Conservation (phyloP, 2,329 filamentous ascomycete genomes). For the Colletotrichum sidae region DNA sequence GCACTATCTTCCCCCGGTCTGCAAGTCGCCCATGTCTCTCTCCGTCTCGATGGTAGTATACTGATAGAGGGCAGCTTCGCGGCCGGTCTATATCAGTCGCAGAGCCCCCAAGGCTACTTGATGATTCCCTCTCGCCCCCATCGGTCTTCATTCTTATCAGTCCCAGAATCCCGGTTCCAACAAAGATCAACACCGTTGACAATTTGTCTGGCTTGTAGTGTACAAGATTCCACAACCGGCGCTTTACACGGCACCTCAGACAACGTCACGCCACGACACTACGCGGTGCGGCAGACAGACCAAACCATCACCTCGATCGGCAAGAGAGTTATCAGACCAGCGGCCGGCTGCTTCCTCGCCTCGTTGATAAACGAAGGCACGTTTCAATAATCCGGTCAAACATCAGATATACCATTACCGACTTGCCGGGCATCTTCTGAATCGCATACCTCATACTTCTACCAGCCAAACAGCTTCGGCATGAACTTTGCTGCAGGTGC, state of each 20-base stretch:
- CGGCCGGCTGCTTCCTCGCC: constrained; percentile 4
- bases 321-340: constrained; percentile 15
- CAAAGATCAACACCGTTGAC: constrained; percentile 15
- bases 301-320: neutral
- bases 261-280: too few relatives aligned
- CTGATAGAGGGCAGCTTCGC: constrained; percentile 18
- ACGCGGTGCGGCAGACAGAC: too few relatives aligned
- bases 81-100: constrained; percentile 39
- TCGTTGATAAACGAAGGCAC: neutral
- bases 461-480: constrained; percentile 31
- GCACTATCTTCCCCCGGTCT: constrained; percentile 11
- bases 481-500: constrained; percentile 38
- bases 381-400: neutral
- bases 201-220: neutral
- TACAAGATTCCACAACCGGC: too few relatives aligned
- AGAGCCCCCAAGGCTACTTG: constrained; percentile 35
- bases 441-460: constrained; percentile 14
- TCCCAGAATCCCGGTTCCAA: constrained; percentile 18
- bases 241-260: too few relatives aligned
- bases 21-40: constrained; percentile 18
- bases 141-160: constrained; percentile 29
- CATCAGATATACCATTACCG: neutral
- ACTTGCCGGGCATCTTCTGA: neutral
- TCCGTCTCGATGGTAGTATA: constrained; percentile 22
- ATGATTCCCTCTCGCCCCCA: constrained; percentile 35